phyloP scores from a whole-genome alignment of 768 basidiomycete genomes.

The Pisolithus orientalis region DNA sequence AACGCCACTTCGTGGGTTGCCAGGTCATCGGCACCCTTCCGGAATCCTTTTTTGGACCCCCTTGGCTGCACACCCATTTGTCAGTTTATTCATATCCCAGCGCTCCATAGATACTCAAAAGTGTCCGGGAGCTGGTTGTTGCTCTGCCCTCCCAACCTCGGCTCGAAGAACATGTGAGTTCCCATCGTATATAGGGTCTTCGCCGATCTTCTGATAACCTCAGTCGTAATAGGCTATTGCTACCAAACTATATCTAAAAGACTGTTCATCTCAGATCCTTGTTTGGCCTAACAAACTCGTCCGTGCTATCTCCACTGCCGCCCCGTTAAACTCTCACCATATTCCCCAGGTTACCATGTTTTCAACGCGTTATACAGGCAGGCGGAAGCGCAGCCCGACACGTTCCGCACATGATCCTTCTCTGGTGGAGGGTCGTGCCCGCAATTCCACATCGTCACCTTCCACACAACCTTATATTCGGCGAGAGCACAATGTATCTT shows the following conservation, averaged over 20 bases:
- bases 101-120: neutral
- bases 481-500: constrained; percentile 9
- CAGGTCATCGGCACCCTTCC: neutral
- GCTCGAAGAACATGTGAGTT: constrained; percentile 16
- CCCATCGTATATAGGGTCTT: neutral
- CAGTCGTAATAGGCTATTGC: constrained; percentile 10
- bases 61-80: constrained; percentile 12
- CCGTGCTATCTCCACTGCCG: neutral
- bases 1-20: constrained; percentile 1
- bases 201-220: constrained; percentile 1
- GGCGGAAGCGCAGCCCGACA: constrained; percentile 13
- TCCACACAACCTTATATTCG: constrained; percentile 5
- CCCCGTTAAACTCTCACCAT: neutral
- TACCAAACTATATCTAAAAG: constrained; percentile 11
- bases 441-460: constrained; percentile 4
- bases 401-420: constrained; percentile 13
- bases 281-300: neutral
- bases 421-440: constrained; percentile 4
- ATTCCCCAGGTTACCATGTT: constrained; percentile 14
- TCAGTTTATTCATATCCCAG: constrained; percentile 10
- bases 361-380: neutral
- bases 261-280: constrained; percentile 2
- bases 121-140: neutral
- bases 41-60: constrained; percentile 17
- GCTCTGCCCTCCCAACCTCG: neutral